A percentile compares a stretch with the other conserved stretches of the same genome.
Conservation (phyloP, 2,329 filamentous ascomycete species). For the Huntiella decipiens region DNA sequence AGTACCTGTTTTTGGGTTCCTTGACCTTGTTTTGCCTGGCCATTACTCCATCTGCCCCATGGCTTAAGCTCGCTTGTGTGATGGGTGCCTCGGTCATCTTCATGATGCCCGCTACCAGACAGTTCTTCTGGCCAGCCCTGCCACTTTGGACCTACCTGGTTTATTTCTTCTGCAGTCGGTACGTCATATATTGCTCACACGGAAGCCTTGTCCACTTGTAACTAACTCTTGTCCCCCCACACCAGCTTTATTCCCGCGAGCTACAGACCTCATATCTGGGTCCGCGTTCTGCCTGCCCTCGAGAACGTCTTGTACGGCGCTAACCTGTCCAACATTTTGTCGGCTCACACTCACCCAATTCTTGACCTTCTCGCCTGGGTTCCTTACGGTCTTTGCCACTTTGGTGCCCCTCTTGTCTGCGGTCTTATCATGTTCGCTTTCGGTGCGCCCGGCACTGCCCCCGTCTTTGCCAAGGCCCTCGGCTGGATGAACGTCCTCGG, state of each 20-base stretch:
- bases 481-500: constrained; percentile 84
- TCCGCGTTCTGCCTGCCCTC: constrained; percentile 78
- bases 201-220: background rate
- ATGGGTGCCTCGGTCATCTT: constrained; percentile 49
- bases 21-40: constrained; percentile 67
- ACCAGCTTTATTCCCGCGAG: constrained; percentile 70
- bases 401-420: constrained; percentile 65
- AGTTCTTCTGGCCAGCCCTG: constrained; percentile 78
- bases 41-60: constrained; percentile 62
- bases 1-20: constrained; percentile 59
- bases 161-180: constrained; percentile 88
- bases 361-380: constrained; percentile 84
- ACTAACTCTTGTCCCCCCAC: background rate
- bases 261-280: constrained; percentile 85
- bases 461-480: constrained; percentile 70
- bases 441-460: constrained; percentile 65
- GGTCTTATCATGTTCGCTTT: constrained; percentile 71
- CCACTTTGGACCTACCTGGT: constrained; percentile 74
- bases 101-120: constrained; percentile 65
- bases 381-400: constrained; percentile 82
- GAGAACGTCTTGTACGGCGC: constrained; percentile 95
- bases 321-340: constrained; percentile 88
- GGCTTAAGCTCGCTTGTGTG: constrained; percentile 57
- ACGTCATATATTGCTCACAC: constrained; percentile 23
- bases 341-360: constrained; percentile 65